Evolutionary conservation across 83 land plant genomes (phyloP).

Genomic region (Thuja plicata): DNA sequence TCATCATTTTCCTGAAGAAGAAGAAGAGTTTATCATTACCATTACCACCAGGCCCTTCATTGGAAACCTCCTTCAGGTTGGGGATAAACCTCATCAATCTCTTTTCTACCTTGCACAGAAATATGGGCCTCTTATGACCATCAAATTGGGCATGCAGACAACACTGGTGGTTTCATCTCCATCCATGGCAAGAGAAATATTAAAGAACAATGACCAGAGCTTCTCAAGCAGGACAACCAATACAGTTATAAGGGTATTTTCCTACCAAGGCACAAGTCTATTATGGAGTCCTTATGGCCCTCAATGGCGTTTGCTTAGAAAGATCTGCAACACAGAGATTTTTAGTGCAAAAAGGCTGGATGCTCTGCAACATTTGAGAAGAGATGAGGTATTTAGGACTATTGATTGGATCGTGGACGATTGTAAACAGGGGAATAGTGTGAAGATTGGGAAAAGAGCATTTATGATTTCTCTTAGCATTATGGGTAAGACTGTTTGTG

Average conservation of each 20-base stretch:
- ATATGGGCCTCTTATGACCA: slow-evolving; percentile 35
- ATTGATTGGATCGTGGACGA: not conserved
- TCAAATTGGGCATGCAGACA: slow-evolving; percentile 23
- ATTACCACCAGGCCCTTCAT: slow-evolving; percentile 37
- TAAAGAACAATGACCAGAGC: slow-evolving; percentile 31
- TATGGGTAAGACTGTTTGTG: slow-evolving; percentile 20
- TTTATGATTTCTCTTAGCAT: slow-evolving; percentile 23
- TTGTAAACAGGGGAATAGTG: not conserved
- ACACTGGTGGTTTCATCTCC: slow-evolving; percentile 22
- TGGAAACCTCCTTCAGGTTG: slow-evolving; percentile 34
- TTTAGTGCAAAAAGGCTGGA: slow-evolving; percentile 18
- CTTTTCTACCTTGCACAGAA: slow-evolving; percentile 22
- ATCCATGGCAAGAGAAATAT: slow-evolving; percentile 20
- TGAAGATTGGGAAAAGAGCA: slow-evolving; percentile 13
- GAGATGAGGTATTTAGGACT: not conserved
- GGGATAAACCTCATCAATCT: slow-evolving; percentile 23
- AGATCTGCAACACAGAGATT: slow-evolving; percentile 19
- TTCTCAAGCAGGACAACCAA: slow-evolving; percentile 24
- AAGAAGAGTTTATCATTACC: not conserved
- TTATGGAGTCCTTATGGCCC: slow-evolving; percentile 19
- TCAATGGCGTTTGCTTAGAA: slow-evolving; percentile 17
- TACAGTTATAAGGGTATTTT: slow-evolving; percentile 12
- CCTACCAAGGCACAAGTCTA: slow-evolving; percentile 20
- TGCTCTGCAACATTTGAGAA: slow-evolving; percentile 6
- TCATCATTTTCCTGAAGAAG: not conserved